phyloP scores from a whole-genome alignment of 1,139 yeast genomes.

The Martiniozyma asiatica region DNA sequence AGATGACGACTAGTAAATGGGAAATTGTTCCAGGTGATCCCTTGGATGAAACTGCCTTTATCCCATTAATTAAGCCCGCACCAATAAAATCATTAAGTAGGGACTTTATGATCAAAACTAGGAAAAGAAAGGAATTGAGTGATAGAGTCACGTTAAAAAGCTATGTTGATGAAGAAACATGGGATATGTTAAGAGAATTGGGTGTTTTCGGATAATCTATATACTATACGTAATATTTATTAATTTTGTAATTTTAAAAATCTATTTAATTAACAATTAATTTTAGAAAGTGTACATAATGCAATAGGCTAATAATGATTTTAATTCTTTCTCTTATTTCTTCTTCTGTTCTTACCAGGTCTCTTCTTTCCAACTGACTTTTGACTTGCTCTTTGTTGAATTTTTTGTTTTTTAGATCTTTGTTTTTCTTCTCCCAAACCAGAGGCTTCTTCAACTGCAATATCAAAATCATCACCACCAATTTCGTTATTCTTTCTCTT shows the following conservation, averaged over 20 bases:
- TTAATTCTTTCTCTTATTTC: constrained; percentile 17
- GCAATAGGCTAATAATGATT: background rate
- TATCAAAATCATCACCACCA: constrained; percentile 30
- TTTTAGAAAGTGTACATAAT: too few species aligned
- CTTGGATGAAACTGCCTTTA: constrained; percentile 46
- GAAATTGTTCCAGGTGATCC: constrained; percentile 86
- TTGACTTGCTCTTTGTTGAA: constrained; percentile 12
- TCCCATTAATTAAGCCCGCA: constrained; percentile 70
- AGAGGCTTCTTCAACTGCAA: constrained; percentile 89
- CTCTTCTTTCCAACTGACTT: constrained; percentile 25
- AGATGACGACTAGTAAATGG: constrained; percentile 61
- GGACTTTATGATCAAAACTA: constrained; percentile 80
- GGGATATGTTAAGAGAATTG: constrained; percentile 34
- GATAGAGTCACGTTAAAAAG: constrained; percentile 68
- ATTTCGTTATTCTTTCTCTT: constrained; percentile 75
- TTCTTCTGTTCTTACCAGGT: constrained; percentile 69
- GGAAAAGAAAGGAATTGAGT: constrained; percentile 74
- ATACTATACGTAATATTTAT: too few species aligned
- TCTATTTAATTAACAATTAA: too few species aligned
- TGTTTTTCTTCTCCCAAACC: constrained; percentile 32
- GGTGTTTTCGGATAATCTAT: constrained; percentile 9
- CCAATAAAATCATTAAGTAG: constrained; percentile 60
- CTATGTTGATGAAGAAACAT: constrained; percentile 55
- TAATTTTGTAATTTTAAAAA: too few species aligned
- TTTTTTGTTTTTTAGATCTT: constrained; percentile 17